Percentiles rank a stretch among this genome's conserved stretches.
Conservation (phyloP, 108 stramenopile species). For the Cyclotella baltica region DNA sequence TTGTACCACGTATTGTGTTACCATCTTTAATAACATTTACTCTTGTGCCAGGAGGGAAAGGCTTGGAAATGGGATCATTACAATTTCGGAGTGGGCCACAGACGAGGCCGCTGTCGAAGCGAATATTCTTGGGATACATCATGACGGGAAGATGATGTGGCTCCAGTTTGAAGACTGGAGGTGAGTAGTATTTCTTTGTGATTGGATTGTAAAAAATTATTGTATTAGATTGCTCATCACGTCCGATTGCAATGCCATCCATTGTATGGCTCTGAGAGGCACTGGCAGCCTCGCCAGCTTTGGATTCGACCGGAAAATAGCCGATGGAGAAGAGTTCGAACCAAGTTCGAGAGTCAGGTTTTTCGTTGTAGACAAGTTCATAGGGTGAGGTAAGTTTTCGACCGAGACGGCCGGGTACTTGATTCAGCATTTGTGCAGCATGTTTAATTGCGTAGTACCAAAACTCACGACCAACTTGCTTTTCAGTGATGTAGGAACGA, state of each 20-base stretch:
- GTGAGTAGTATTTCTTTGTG: conserved; percentile 4
- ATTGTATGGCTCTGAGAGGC: conserved; percentile 11
- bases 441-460: conserved; percentile 29
- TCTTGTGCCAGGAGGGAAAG: conserved; percentile 13
- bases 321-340: conserved; percentile 33
- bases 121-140: neutral
- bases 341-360: conserved; percentile 25
- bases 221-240: conserved; percentile 13
- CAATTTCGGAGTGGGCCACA: conserved; percentile 9
- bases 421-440: conserved; percentile 25
- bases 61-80: conserved; percentile 4
- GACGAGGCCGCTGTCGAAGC: conserved; percentile 13
- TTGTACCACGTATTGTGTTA: neutral
- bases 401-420: conserved; percentile 24
- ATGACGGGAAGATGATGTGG: neutral
- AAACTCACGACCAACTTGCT: conserved; percentile 30
- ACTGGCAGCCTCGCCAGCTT: neutral
- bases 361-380: conserved; percentile 20
- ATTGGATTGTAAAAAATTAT: conserved; percentile 25
- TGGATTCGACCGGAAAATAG: conserved; percentile 13
- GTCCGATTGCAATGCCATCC: conserved; percentile 27
- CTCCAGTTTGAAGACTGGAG: conserved; percentile 14
- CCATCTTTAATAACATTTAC: neutral
- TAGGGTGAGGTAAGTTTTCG: conserved; percentile 19
- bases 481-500: conserved; percentile 28